phyloP scores from a whole-genome alignment of 257 asterid genomes.

The Plantago major region DNA sequence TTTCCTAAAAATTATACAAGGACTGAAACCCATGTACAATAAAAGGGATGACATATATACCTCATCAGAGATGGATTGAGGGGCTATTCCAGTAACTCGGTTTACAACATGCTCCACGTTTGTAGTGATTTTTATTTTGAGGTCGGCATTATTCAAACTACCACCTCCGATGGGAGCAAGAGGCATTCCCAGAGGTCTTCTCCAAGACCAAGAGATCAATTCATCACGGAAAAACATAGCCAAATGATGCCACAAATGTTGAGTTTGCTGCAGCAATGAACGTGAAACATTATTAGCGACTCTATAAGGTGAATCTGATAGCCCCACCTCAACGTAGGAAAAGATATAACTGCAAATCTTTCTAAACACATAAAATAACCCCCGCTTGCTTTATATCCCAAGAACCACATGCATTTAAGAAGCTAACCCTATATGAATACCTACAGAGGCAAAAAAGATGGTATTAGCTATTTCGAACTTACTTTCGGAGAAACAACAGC shows the following conservation, averaged over 20 bases:
- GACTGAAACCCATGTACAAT: background rate
- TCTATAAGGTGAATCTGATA: background rate
- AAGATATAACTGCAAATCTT: background rate
- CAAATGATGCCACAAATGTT: conserved; percentile 94
- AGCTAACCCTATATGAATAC: no score
- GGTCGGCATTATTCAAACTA: conserved; percentile 71
- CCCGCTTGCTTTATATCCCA: background rate
- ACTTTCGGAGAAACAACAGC: conserved; percentile 98
- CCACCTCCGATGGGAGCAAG: conserved; percentile 63
- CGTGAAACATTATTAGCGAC: conserved; percentile 17
- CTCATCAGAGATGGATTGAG: conserved; percentile 90
- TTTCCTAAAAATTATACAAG: background rate
- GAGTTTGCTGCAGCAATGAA: conserved; percentile 76
- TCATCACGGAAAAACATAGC: conserved; percentile 99
- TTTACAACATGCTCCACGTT: conserved; percentile 82
- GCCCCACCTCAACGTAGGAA: conserved; percentile 1
- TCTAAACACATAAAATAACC: background rate
- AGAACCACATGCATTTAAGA: no score
- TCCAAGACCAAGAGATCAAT: conserved; percentile 97
- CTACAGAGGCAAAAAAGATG: no score
- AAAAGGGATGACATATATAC: conserved; percentile 29
- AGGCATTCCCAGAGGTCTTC: conserved; percentile 89
- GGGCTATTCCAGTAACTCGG: conserved; percentile 82
- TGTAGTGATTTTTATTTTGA: conserved; percentile 71
- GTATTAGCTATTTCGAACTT: conserved; percentile 20